Evolutionary conservation across 108 stramenopile genomes (phyloP).

Genomic region (Mediolabrus comicus): DNA sequence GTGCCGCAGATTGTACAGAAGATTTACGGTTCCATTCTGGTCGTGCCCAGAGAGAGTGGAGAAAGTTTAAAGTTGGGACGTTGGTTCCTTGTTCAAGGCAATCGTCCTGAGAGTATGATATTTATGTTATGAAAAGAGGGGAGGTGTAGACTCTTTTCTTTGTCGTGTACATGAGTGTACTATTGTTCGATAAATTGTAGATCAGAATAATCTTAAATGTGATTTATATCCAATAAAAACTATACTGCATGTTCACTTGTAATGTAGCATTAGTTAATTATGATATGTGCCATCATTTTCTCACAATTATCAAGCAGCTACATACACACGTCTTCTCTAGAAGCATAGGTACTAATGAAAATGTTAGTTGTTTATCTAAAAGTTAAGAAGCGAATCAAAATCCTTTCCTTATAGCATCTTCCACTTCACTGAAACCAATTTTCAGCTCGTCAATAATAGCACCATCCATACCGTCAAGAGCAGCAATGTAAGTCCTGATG

Average conservation of each 20-base stretch:
- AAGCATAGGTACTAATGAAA: neutral
- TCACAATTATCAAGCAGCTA: neutral
- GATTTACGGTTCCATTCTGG: constrained; percentile 75
- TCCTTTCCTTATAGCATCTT: constrained; percentile 33
- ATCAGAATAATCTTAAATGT: neutral
- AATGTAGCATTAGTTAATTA: no score
- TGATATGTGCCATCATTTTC: neutral
- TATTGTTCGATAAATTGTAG: neutral
- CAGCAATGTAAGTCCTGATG: constrained; percentile 47
- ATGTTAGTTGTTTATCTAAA: neutral
- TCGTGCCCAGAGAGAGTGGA: constrained; percentile 57
- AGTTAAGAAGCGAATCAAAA: constrained; percentile 15
- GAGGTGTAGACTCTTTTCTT: neutral
- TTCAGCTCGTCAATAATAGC: constrained; percentile 18
- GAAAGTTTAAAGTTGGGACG: constrained; percentile 53
- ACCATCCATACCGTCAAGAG: constrained; percentile 34
- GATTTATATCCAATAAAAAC: no score
- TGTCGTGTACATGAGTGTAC: constrained; percentile 1
- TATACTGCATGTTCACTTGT: no score
- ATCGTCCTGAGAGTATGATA: neutral
- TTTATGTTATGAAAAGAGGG: neutral
- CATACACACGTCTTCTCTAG: neutral
- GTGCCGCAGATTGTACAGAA: constrained; percentile 61
- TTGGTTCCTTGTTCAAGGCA: constrained; percentile 28
- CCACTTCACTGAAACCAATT: constrained; percentile 25